phyloP scores from a whole-genome alignment of 176 grass and related monocot species.

The Musa acuminata region DNA sequence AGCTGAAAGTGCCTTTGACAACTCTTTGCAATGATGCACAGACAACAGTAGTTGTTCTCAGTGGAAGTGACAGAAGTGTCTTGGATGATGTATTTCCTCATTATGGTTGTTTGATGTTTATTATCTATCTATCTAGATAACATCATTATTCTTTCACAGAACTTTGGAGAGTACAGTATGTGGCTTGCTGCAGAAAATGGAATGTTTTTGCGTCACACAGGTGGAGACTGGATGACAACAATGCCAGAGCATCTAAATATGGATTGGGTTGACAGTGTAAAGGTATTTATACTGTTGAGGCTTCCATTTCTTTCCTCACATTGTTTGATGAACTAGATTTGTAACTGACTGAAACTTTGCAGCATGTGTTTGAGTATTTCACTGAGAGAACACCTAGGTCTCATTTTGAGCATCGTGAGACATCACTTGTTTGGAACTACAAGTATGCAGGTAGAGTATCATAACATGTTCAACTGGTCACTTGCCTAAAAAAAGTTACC shows the following conservation, averaged over 20 bases:
- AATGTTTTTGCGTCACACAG: constrained; percentile 86
- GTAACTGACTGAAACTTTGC: constrained; percentile 27
- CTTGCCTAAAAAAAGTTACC: neutral
- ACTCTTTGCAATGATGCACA: constrained; percentile 66
- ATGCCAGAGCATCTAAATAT: constrained; percentile 99
- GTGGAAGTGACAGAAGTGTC: constrained; percentile 95
- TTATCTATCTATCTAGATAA: constrained; percentile 7
- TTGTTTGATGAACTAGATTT: constrained; percentile 6
- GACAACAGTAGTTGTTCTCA: constrained; percentile 91
- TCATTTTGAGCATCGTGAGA: constrained; percentile 97
- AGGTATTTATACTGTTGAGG: constrained; percentile 32
- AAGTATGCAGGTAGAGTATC: constrained; percentile 73
- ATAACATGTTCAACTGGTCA: constrained; percentile 5
- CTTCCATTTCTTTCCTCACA: constrained; percentile 4
- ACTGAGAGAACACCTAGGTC: constrained; percentile 96
- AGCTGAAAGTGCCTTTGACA: constrained; percentile 67
- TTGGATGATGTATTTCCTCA: constrained; percentile 69
- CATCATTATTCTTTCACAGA: constrained; percentile 30
- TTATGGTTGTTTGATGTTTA: constrained; percentile 18
- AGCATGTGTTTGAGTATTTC: constrained; percentile 98
- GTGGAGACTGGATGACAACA: constrained; percentile 98
- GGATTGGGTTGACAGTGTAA: constrained; percentile 99
- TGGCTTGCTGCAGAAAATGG: constrained; percentile 98
- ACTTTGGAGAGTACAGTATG: constrained; percentile 97
- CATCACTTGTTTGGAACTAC: constrained; percentile 98